These are phyloP conservation scores for Fomitopsis betulina DNA, from an alignment of 1,284 basidiomycete genomes.

Conservation along the genomic window DNA sequence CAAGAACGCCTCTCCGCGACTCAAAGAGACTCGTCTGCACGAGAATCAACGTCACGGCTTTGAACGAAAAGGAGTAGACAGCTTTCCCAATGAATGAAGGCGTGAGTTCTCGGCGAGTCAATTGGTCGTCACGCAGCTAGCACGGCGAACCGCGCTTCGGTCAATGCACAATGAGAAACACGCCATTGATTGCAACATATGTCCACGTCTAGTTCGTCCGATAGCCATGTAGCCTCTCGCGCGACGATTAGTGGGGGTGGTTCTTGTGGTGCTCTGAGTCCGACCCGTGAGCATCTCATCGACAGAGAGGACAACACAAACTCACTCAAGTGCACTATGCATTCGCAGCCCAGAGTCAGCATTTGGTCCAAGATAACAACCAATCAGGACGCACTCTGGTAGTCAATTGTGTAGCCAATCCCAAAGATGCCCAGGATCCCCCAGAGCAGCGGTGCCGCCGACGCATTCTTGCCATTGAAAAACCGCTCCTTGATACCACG, in stretches of 20 bases:
- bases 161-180: not conserved
- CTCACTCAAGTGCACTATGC: slow-evolving; percentile 74
- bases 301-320: not conserved
- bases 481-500: slow-evolving; percentile 75
- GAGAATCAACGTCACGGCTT: not conserved
- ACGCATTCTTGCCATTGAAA: slow-evolving; percentile 86
- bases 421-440: slow-evolving; percentile 75
- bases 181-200: not conserved
- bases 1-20: not conserved
- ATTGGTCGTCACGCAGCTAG: not conserved
- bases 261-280: slow-evolving; percentile 83
- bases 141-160: not conserved
- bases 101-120: not conserved
- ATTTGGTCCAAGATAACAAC: not conserved
- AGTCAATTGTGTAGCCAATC: slow-evolving; percentile 87
- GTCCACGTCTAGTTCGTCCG: not conserved
- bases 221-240: not conserved
- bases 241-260: slow-evolving; percentile 57
- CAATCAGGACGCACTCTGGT: slow-evolving; percentile 69
- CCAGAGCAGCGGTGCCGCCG: slow-evolving; percentile 68
- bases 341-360: not conserved
- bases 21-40: not conserved
- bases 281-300: not conserved
- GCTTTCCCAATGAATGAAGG: not conserved
- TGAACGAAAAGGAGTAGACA: not conserved